Evolutionary conservation across 495 filamentous ascomycete genomes (phyloP).

Genomic region (Aspergillus conjunctus): DNA sequence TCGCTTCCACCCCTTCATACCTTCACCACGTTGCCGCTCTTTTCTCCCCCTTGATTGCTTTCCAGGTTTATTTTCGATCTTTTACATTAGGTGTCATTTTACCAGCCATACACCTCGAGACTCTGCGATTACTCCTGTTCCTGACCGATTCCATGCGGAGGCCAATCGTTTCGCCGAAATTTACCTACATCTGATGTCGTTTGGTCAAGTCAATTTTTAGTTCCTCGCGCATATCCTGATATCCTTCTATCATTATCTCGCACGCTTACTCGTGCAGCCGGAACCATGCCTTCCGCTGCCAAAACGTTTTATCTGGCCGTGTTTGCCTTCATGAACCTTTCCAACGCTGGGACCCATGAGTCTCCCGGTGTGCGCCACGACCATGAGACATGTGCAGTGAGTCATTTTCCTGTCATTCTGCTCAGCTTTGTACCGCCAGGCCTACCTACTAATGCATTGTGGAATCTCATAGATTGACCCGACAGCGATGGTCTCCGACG

Average conservation of each 20-base stretch:
- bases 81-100: neutral
- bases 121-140: neutral
- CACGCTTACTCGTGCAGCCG: neutral
- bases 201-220: neutral
- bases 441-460: neutral
- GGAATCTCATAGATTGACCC: constrained; percentile 58
- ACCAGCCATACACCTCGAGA: neutral
- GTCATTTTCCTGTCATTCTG: constrained; percentile 28
- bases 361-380: constrained; percentile 10
- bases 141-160: constrained; percentile 14
- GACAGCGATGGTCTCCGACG: constrained; percentile 72
- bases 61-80: neutral
- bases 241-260: neutral
- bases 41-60: constrained; percentile 10
- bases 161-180: neutral
- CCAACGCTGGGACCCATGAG: constrained; percentile 42
- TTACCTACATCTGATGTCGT: constrained; percentile 2
- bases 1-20: constrained; percentile 19
- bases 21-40: constrained; percentile 12
- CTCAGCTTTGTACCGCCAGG: neutral
- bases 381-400: constrained; percentile 66
- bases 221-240: neutral
- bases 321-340: constrained; percentile 67
- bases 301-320: constrained; percentile 75
- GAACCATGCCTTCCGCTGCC: constrained; percentile 65